These are phyloP conservation scores for Prunus mongolica DNA, from an alignment of 306 rosid genomes.

Conservation along the genomic window DNA sequence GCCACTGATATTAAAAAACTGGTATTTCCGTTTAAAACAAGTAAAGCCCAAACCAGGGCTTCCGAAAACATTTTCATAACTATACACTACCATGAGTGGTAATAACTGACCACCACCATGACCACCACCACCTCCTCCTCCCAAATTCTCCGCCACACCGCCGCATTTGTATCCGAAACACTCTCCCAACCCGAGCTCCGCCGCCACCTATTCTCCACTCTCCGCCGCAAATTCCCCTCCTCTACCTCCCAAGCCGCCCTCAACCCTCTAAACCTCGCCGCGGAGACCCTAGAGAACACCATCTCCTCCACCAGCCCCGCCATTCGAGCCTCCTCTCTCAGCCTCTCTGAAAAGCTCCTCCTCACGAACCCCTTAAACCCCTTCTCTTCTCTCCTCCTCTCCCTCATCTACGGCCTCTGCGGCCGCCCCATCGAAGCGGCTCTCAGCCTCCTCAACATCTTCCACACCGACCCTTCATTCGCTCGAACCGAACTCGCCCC, in stretches of 20 bases:
- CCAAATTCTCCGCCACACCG: slow-evolving; percentile 46
- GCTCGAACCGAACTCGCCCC: slow-evolving; percentile 74
- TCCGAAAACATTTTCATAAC: background rate
- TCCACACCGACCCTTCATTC: slow-evolving; percentile 42
- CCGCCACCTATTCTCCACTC: slow-evolving; percentile 34
- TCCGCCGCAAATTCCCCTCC: slow-evolving; percentile 21
- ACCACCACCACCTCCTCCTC: slow-evolving; percentile 36
- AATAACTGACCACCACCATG: slow-evolving; percentile 29
- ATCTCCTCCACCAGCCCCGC: slow-evolving; percentile 39
- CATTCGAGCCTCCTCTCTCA: slow-evolving; percentile 45
- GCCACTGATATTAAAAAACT: slow-evolving; percentile 20
- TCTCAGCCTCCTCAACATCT: slow-evolving; percentile 45
- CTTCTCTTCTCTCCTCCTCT: slow-evolving; percentile 54
- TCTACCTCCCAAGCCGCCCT: slow-evolving; percentile 26
- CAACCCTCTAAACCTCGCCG: slow-evolving; percentile 51
- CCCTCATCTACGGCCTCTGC: slow-evolving; percentile 51
- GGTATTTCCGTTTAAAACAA: slow-evolving; percentile 30
- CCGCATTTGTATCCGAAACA: slow-evolving; percentile 42
- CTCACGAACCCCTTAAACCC: slow-evolving; percentile 44
- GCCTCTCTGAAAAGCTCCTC: slow-evolving; percentile 61
- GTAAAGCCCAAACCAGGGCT: background rate
- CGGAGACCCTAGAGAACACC: slow-evolving; percentile 55
- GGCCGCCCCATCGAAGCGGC: slow-evolving; percentile 45
- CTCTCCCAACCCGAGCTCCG: slow-evolving; percentile 53
- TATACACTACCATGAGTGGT: background rate